Evolutionary conservation across 441 rosid species (phyloP).

Genomic region (Bruguiera hainesii): DNA sequence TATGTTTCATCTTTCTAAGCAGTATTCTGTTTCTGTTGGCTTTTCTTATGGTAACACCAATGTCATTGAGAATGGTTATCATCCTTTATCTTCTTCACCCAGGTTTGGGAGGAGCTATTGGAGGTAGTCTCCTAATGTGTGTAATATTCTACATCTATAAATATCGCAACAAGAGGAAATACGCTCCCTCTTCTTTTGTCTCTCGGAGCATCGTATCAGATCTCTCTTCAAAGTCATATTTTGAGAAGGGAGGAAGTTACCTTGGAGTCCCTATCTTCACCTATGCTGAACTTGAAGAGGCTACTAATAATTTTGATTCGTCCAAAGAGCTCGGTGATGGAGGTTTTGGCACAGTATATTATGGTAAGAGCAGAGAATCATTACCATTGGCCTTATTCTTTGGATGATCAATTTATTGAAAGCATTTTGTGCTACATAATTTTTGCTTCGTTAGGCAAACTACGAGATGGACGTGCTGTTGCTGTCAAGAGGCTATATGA

Average conservation of each 20-base stretch:
- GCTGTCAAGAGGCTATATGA: constrained; percentile 91
- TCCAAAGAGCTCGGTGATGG: constrained; percentile 76
- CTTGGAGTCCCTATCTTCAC: constrained; percentile 57
- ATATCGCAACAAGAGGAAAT: constrained; percentile 26
- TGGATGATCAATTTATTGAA: neutral
- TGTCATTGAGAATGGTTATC: neutral
- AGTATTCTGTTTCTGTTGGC: neutral
- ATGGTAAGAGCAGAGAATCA: constrained; percentile 40
- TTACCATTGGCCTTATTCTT: neutral
- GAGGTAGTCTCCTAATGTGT: constrained; percentile 24
- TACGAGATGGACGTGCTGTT: constrained; percentile 74
- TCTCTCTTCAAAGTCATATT: constrained; percentile 32
- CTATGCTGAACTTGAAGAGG: constrained; percentile 66
- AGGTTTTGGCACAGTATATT: constrained; percentile 83
- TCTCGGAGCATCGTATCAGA: constrained; percentile 34
- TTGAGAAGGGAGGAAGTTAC: constrained; percentile 37
- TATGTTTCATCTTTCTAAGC: neutral
- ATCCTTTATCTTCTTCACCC: neutral
- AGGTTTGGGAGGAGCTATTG: constrained; percentile 27
- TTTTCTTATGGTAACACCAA: neutral
- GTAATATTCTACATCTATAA: constrained; percentile 17
- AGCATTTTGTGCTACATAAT: neutral
- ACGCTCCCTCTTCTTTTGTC: constrained; percentile 25
- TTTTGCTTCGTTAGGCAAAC: constrained; percentile 40
- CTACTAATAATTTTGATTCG: constrained; percentile 62